A percentile compares a stretch with the other conserved stretches of the same genome.
Evolutionary conservation across 768 basidiomycete genomes (phyloP).

Genomic region (Mrakia hoshinonis): DNA sequence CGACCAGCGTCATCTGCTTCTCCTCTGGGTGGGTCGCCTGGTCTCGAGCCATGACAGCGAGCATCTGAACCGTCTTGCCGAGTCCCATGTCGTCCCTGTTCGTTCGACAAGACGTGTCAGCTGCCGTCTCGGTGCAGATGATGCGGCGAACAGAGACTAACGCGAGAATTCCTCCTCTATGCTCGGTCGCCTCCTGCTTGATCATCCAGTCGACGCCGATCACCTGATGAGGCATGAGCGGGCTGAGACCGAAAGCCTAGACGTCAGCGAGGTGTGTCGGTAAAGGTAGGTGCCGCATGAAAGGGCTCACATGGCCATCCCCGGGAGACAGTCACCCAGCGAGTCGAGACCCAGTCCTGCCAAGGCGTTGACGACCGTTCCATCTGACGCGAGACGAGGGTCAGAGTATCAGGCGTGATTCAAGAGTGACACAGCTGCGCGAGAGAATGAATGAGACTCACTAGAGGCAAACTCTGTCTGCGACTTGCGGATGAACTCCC

Average conservation of each 20-base stretch:
- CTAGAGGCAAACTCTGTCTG: too few species aligned
- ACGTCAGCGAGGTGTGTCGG: not conserved
- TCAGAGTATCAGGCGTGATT: not conserved
- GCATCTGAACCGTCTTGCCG: conserved; percentile 29
- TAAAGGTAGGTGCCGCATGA: not conserved
- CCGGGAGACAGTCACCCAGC: conserved; percentile 49
- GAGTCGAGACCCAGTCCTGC: conserved; percentile 48
- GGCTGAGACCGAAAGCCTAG: not conserved
- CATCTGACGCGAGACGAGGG: conserved; percentile 36
- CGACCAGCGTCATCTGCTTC: conserved; percentile 58
- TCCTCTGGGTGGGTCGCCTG: conserved; percentile 45
- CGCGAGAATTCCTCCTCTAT: conserved; percentile 37
- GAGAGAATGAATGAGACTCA: not conserved
- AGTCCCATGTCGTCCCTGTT: conserved; percentile 30
- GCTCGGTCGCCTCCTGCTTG: conserved; percentile 40
- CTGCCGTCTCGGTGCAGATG: not conserved
- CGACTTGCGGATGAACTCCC: too few species aligned
- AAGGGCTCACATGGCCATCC: conserved; percentile 47
- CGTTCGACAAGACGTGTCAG: not conserved
- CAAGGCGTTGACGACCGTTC: conserved; percentile 52
- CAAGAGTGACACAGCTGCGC: not conserved
- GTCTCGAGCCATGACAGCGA: conserved; percentile 55
- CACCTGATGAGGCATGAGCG: conserved; percentile 61
- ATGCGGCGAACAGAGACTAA: not conserved
- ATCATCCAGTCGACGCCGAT: conserved; percentile 76